Percentiles rank a stretch among this genome's conserved stretches.
These are phyloP conservation scores for Paecilomyces sp. DNA, from an alignment of 2,329 filamentous ascomycete genomes.

Conservation along the genomic window DNA sequence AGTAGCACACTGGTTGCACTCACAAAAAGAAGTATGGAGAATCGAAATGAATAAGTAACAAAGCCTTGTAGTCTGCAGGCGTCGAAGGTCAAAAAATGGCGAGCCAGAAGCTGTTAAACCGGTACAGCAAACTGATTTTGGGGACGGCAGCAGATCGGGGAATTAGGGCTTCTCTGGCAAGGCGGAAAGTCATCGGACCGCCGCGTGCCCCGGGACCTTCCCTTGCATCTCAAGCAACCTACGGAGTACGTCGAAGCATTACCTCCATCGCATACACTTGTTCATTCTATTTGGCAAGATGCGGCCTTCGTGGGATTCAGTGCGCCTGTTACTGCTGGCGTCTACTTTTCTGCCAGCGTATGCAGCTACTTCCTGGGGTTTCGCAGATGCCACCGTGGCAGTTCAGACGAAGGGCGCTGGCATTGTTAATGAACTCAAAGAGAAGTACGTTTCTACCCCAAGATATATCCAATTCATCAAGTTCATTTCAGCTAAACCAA, in stretches of 20 bases:
- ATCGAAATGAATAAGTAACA: background rate
- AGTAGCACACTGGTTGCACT: background rate
- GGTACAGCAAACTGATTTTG: background rate
- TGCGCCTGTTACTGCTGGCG: conserved; percentile 30
- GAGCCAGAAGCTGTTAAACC: background rate
- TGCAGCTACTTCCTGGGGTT: conserved; percentile 53
- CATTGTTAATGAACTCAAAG: conserved; percentile 45
- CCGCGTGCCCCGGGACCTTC: conserved; percentile 16
- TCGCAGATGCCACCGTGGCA: conserved; percentile 57
- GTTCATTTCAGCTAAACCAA: background rate
- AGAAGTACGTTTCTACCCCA: conserved; percentile 40
- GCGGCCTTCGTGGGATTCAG: conserved; percentile 28
- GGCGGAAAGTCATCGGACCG: conserved; percentile 21
- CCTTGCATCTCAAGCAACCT: background rate
- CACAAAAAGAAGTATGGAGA: background rate
- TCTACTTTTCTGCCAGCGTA: conserved; percentile 26
- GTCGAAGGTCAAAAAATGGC: background rate
- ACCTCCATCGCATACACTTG: conserved; percentile 5
- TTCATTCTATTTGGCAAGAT: conserved; percentile 15
- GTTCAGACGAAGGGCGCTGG: conserved; percentile 54
- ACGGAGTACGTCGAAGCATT: background rate
- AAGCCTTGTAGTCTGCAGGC: background rate
- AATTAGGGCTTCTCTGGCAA: conserved; percentile 31
- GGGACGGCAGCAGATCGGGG: conserved; percentile 10
- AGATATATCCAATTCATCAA: background rate